These are phyloP conservation scores for Skeletonema tropicum DNA, from an alignment of 108 stramenopile species.

Conservation along the genomic window DNA sequence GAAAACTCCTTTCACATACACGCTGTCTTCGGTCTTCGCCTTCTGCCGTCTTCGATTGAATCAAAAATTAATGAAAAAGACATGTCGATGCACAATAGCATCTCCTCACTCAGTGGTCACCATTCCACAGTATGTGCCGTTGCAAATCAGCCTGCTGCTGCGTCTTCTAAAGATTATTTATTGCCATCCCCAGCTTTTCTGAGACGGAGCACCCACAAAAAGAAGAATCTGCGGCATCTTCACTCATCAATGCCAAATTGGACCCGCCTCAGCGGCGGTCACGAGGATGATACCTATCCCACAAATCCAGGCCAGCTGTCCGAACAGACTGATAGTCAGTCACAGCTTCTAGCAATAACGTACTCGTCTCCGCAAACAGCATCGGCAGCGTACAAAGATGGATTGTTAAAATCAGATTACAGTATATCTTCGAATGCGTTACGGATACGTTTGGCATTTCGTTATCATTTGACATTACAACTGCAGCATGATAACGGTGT, in stretches of 20 bases:
- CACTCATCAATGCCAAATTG: neutral
- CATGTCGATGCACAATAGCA: too few species aligned
- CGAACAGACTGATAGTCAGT: neutral
- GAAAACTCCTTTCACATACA: too few species aligned
- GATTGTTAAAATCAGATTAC: slow-evolving; percentile 23
- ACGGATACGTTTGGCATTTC: slow-evolving; percentile 42
- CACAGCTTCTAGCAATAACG: neutral
- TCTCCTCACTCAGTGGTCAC: neutral
- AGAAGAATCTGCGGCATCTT: too few species aligned
- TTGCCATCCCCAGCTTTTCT: neutral
- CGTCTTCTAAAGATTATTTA: neutral
- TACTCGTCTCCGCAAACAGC: slow-evolving; percentile 17
- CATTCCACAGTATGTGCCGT: neutral
- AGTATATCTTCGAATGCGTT: slow-evolving; percentile 7
- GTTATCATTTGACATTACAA: slow-evolving; percentile 13
- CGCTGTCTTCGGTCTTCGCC: too few species aligned
- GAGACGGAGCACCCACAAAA: neutral
- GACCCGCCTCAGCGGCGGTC: slow-evolving; percentile 5
- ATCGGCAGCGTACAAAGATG: slow-evolving; percentile 21
- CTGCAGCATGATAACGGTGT: neutral
- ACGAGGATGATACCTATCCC: neutral
- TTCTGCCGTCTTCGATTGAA: too few species aligned
- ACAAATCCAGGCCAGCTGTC: neutral
- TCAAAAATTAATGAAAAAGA: too few species aligned
- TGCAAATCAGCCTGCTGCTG: neutral